Base-by-base conservation (phyloP, 2,329 filamentous ascomycete species). In the Sporothrix globosa region DNA sequence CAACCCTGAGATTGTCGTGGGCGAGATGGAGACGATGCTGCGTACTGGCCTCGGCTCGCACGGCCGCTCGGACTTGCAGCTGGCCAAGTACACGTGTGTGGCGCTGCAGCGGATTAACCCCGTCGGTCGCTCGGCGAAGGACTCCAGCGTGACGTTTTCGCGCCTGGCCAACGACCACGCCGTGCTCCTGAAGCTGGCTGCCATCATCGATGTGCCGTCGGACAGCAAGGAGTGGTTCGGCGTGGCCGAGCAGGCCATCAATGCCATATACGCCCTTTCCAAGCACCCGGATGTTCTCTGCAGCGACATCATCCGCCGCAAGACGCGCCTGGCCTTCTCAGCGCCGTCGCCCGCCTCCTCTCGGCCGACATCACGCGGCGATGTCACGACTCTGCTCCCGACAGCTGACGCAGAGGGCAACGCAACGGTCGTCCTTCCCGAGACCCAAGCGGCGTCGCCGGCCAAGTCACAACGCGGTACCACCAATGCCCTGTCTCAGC, bases 141-240 rank as follows among this genome's bases (percentile, higher is more conserved):
- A 92, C 44, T 89, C 86, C 74, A 89, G 87, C 73, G 81, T 86
- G 74, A 90, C 88, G 73, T 88, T 92, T 74, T 90, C 92, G 14
- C 92, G 95, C 71, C 84, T 99, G 54, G 87, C 92, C 5, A 99
- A 97, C 76, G 94, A 97, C 71, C 95, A 99, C 77, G 93, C 94
- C 10, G 91, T 98, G 21, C 83, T 97, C 39, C 83, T 86, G 4
- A 91, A 91, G 76, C 85, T 99, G 10, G 93, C 93, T 11, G 89
- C 91, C 24, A 94, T 98, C 76, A 90, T 91, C 21, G 93, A 97
- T 74, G 89, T 97, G 5, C 86, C 90, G 6, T 95, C 93, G 0
- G 90, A 97, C 71, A 97, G 90, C 82, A 96, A 96, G 77, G 96
- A 99, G 78, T 99, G 96, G 92, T 94, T 92, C 76, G 96, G 96